Evolutionary conservation across 2,329 filamentous ascomycete genomes (phyloP).

Genomic region (Ceratocystis diversiconidia): DNA sequence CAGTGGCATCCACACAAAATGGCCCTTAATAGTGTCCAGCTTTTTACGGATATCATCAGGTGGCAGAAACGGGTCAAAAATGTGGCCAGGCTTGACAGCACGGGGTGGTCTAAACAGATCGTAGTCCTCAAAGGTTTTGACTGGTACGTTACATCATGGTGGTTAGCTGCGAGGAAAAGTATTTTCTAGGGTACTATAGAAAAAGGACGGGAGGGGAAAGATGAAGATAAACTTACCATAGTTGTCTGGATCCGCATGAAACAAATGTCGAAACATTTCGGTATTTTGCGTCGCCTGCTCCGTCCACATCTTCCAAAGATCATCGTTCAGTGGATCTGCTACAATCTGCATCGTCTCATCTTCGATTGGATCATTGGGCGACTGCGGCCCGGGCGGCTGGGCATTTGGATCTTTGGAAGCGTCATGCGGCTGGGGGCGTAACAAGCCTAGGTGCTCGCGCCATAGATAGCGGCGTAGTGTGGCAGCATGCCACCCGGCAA

Average conservation of each 20-base stretch:
- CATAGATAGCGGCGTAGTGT: conserved; percentile 71
- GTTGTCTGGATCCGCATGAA: conserved; percentile 82
- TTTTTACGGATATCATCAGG: conserved; percentile 58
- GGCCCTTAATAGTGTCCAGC: conserved; percentile 67
- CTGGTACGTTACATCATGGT: conserved; percentile 25
- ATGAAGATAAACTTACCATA: conserved; percentile 38
- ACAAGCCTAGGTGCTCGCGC: conserved; percentile 77
- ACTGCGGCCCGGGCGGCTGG: conserved; percentile 51
- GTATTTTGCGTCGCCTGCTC: conserved; percentile 56
- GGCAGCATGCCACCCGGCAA: conserved; percentile 67
- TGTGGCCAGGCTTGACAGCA: conserved; percentile 66
- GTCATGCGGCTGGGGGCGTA: conserved; percentile 58
- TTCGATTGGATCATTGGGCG: conserved; percentile 47
- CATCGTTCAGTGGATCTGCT: conserved; percentile 53
- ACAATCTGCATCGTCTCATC: conserved; percentile 52
- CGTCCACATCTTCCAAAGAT: conserved; percentile 57
- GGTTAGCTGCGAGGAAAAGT: not conserved
- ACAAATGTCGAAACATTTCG: conserved; percentile 59
- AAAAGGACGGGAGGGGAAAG: not conserved
- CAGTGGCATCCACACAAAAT: conserved; percentile 91
- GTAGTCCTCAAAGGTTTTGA: conserved; percentile 84
- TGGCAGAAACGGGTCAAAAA: conserved; percentile 68
- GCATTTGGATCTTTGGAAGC: conserved; percentile 56
- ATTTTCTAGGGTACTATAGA: not conserved
- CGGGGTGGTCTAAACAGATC: conserved; percentile 59